Conservation (phyloP, 2,329 filamentous ascomycete genomes). For the Rutstroemia sydowiana region DNA sequence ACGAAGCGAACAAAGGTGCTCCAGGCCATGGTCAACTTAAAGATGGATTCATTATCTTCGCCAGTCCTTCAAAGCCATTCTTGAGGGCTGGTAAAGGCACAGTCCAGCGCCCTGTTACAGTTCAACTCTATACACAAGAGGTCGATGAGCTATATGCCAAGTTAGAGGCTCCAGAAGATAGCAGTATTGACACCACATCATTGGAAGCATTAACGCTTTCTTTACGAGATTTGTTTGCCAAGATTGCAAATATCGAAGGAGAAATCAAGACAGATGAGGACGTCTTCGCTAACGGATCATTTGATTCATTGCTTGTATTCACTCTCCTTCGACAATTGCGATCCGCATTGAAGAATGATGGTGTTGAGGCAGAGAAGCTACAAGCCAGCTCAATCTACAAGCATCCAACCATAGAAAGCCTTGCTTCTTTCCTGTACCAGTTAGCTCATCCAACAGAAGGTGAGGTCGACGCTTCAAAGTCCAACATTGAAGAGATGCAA, state of each 20-base stretch:
- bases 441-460: neutral
- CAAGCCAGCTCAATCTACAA: slow-evolving; percentile 9
- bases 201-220: slow-evolving; percentile 9
- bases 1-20: slow-evolving; percentile 26
- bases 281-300: slow-evolving; percentile 5
- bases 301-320: slow-evolving; percentile 7
- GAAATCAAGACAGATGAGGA: slow-evolving; percentile 10
- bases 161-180: slow-evolving; percentile 8
- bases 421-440: slow-evolving; percentile 2
- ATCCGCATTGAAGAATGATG: slow-evolving; percentile 1
- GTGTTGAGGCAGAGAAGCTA: neutral
- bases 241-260: slow-evolving; percentile 10
- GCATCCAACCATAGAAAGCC: slow-evolving; percentile 2
- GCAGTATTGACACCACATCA: slow-evolving; percentile 5
- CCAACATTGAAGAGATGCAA: slow-evolving; percentile 4
- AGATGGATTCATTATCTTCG: slow-evolving; percentile 28
- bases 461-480: no score
- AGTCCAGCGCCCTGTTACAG: slow-evolving; percentile 28
- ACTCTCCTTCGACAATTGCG: slow-evolving; percentile 8
- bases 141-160: slow-evolving; percentile 30
- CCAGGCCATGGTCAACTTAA: slow-evolving; percentile 28
- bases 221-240: slow-evolving; percentile 13
- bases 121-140: slow-evolving; percentile 28
- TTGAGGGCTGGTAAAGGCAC: slow-evolving; percentile 32
- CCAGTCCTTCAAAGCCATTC: slow-evolving; percentile 29